These are phyloP conservation scores for Kazachstania africana DNA, from an alignment of 805 yeast genomes.

Conservation along the genomic window DNA sequence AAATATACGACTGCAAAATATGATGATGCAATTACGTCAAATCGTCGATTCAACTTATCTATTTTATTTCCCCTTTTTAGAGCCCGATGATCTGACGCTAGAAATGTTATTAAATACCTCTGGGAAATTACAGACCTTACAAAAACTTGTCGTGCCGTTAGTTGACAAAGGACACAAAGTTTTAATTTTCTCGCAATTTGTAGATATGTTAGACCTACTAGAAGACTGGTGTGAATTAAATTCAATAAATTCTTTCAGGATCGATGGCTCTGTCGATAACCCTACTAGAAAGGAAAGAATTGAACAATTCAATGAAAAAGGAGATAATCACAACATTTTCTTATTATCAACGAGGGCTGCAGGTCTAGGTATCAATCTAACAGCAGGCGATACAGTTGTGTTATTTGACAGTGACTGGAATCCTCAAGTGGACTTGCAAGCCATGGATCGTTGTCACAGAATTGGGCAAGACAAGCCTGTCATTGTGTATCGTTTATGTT, in stretches of 20 bases:
- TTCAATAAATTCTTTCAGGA: slow-evolving; percentile 38
- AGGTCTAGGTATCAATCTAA: slow-evolving; percentile 81
- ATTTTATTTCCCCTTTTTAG: slow-evolving; percentile 65
- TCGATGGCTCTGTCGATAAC: slow-evolving; percentile 69
- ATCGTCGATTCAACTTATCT: slow-evolving; percentile 80
- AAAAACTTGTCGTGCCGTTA: slow-evolving; percentile 47
- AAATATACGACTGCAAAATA: slow-evolving; percentile 47
- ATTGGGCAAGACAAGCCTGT: slow-evolving; percentile 86
- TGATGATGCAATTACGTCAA: slow-evolving; percentile 74
- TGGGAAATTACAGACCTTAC: slow-evolving; percentile 60
- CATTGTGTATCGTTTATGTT: slow-evolving; percentile 63
- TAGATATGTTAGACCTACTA: slow-evolving; percentile 67
- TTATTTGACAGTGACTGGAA: slow-evolving; percentile 94
- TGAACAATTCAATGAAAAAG: slow-evolving; percentile 30
- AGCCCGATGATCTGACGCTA: slow-evolving; percentile 31
- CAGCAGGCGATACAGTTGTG: slow-evolving; percentile 82
- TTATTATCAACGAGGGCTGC: slow-evolving; percentile 87
- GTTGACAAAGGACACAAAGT: slow-evolving; percentile 48
- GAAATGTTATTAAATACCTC: slow-evolving; percentile 41
- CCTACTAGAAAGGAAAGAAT: slow-evolving; percentile 56
- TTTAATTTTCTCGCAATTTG: slow-evolving; percentile 79
- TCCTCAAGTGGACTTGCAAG: slow-evolving; percentile 93
- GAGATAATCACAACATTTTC: slow-evolving; percentile 38
- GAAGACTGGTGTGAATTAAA: slow-evolving; percentile 58
- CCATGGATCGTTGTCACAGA: slow-evolving; percentile 90